These are phyloP conservation scores for Candida tropicalis DNA, from an alignment of 1,139 yeast species.

Conservation along the genomic window DNA sequence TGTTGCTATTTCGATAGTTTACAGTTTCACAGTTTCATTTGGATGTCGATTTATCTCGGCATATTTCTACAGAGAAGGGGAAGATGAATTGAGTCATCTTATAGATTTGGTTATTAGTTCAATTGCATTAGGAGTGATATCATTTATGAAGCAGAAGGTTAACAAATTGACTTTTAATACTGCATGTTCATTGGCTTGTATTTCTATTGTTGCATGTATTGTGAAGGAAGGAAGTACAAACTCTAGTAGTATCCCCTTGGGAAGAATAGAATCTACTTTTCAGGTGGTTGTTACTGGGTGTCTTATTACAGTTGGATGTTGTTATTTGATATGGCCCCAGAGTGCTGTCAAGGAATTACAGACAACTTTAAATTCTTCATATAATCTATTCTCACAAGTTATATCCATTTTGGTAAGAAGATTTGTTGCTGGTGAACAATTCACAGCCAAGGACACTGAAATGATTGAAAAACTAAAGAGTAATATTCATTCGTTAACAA, in stretches of 20 bases:
- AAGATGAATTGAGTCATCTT: conserved; percentile 53
- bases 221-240: conserved; percentile 78
- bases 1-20: conserved; percentile 57
- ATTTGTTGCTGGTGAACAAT: conserved; percentile 55
- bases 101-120: conserved; percentile 60
- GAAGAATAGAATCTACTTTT: conserved; percentile 57
- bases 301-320: conserved; percentile 55
- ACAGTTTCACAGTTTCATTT: conserved; percentile 58
- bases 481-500: conserved; percentile 41
- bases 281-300: conserved; percentile 67
- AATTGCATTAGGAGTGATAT: conserved; percentile 62
- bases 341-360: conserved; percentile 55
- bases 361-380: conserved; percentile 52
- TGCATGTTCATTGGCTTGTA: conserved; percentile 78
- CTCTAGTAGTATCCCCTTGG: conserved; percentile 60
- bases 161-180: conserved; percentile 74
- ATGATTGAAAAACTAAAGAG: conserved; percentile 41
- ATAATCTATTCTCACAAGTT: conserved; percentile 54
- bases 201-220: conserved; percentile 69
- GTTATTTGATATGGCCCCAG: conserved; percentile 66
- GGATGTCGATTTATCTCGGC: conserved; percentile 58
- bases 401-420: conserved; percentile 52
- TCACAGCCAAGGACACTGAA: conserved; percentile 39
- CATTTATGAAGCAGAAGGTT: conserved; percentile 69
- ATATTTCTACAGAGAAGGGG: conserved; percentile 45